Evolutionary conservation across 805 yeast species (phyloP), one percentile per base, ranked within the genome.

Genomic region (Wickerhamiella domercqiae): DNA sequence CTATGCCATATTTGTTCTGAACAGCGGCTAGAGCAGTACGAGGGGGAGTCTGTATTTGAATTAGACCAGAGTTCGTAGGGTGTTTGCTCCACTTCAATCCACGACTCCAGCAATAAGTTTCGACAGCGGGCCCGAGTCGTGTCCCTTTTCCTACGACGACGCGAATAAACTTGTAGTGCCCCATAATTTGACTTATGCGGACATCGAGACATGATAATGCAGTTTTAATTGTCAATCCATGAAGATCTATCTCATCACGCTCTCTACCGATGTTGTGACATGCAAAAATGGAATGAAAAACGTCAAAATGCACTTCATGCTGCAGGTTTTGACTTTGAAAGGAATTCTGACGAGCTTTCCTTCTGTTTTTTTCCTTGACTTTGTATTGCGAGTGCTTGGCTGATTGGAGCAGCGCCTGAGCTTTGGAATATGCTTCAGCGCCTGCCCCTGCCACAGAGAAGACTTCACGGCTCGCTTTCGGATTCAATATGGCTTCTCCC

Each of bases 131-230:
- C 9, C 18, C 7, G 14, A 30, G 19, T 6, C 11, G 18, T 5
- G 33, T 6, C 5, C 33, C 33, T 18, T 18, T 30, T 17, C 33
- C 33, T 17, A 18, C 21, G 7, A 30, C n/a, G 6, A 30, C 33
- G 21, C 6, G 9, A 20, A 30, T 9, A 24, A 24, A 24, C 26
- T 13, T 9, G 7, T 15, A n/a, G 5, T 7, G 18, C n/a, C 33
- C 21, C 7, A 14, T 15, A 7, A 17, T 17, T 18, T 30, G 7
- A 21, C 14, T 18, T 7, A 30, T 6, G 16, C 6, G 11, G 7
- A n/a, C 33, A 17, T 30, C 18, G 21, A 30, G 33, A n/a, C 11
- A 13, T 30, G 33, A 30, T 7, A 30, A 14, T 6, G 33, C 33
- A 7, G 16, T 21, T 17, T 18, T 20, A 13, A 16, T 21, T 17